phyloP scores from a whole-genome alignment of 441 rosid genomes.

The Gossypium aridum region DNA sequence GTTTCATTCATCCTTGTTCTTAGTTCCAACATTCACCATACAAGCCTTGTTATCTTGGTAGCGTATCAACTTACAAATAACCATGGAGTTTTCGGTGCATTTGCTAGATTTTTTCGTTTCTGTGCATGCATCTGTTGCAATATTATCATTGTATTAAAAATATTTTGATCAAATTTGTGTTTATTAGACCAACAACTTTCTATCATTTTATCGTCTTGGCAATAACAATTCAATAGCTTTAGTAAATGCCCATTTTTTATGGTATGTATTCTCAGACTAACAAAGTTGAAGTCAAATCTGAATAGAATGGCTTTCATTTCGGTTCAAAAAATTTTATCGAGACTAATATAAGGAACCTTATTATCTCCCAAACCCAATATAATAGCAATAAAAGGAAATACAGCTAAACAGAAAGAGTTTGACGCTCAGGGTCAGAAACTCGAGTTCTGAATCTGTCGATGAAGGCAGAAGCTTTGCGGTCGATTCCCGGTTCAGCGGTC shows the following conservation, averaged over 20 bases:
- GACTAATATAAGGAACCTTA: not conserved
- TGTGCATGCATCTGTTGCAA: not conserved
- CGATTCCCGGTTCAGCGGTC: constrained; percentile 71
- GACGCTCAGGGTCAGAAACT: constrained; percentile 41
- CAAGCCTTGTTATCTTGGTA: not conserved
- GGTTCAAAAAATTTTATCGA: not conserved
- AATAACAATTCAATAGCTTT: too few relatives aligned
- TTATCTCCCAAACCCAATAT: not conserved
- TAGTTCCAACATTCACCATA: not conserved
- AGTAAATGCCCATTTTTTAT: too few relatives aligned
- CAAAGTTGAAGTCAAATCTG: not conserved
- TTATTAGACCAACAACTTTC: too few relatives aligned
- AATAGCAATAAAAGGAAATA: not conserved
- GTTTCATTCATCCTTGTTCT: too few relatives aligned
- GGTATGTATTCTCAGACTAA: not conserved
- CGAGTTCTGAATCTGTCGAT: constrained; percentile 56
- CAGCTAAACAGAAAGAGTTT: constrained; percentile 30
- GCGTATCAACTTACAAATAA: not conserved
- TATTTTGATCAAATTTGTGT: too few relatives aligned
- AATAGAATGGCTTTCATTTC: not conserved
- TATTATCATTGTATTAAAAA: too few relatives aligned
- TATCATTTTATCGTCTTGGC: too few relatives aligned
- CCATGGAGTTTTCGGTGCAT: not conserved
- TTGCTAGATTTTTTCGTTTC: not conserved
- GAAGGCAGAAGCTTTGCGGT: constrained; percentile 59